phyloP scores from a whole-genome alignment of 345 rosid species.

The Euphorbia lathyris region DNA sequence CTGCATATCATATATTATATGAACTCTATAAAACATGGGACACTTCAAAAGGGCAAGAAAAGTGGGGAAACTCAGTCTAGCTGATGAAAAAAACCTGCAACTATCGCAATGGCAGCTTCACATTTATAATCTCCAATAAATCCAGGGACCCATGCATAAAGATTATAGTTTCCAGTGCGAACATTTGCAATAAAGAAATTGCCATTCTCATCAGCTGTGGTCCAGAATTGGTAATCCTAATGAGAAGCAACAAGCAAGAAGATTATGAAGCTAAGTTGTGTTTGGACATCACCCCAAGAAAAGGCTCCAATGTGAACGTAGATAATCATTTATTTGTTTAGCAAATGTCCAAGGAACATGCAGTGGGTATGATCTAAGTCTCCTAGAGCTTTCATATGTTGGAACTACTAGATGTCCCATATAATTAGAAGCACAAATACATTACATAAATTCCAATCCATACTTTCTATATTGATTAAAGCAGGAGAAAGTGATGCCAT shows the following conservation, averaged over 20 bases:
- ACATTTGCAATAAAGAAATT: constrained; percentile 49
- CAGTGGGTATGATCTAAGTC: background rate
- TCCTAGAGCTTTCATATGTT: background rate
- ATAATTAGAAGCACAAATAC: background rate
- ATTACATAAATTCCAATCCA: background rate
- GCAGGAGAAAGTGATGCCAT: background rate
- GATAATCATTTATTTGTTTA: background rate
- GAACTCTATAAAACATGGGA: background rate
- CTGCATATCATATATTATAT: constrained; percentile 27
- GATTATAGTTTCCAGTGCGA: constrained; percentile 54
- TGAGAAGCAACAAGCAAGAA: constrained; percentile 4
- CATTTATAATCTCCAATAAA: constrained; percentile 75
- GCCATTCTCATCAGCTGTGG: constrained; percentile 57
- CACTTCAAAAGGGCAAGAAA: background rate
- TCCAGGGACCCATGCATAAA: constrained; percentile 85
- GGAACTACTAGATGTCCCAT: background rate
- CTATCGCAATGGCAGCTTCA: constrained; percentile 40
- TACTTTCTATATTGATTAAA: too few species aligned
- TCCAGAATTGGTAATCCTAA: constrained; percentile 90
- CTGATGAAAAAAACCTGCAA: constrained; percentile 41
- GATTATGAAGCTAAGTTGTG: background rate
- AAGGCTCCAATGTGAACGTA: background rate
- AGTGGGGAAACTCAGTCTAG: background rate
- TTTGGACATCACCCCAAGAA: background rate
- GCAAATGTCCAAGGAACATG: background rate